Evolutionary conservation across 768 basidiomycete species (phyloP), one percentile per base, ranked within the genome.

Genomic region (Phaeotremella skinneri): DNA sequence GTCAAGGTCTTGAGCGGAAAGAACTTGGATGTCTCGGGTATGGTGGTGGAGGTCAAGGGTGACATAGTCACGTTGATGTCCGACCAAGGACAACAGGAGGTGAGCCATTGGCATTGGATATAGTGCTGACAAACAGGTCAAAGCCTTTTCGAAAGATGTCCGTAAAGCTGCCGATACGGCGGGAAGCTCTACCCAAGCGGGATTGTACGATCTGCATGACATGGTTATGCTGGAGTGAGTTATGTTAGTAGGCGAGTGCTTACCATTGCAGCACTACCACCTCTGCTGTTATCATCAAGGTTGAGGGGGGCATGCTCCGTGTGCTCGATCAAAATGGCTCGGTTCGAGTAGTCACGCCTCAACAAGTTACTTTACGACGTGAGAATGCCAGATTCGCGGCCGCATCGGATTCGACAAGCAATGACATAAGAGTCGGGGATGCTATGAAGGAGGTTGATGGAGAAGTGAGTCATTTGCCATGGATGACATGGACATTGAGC

Each of bases 61-160:
- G 85, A 91, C 25, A 65, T 73, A 2, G 89, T 98, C 16, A 97
- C 94, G 0, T 92, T 98, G 80, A 78, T 96, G 66, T 94, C 91
- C n/a, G 96, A 98, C 74, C 89, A 98, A 85, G 88, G 89, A 2
- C 86, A 92, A 85, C 88, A 91, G 69, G 94, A 98, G 85, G 92
- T 90, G 59, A 50, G 79, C 66, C 9, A 4, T 41, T 29, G 9
- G 14, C 37, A 11, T 21, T 21, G 17, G 31, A 21, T 31, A 13
- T 60, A 25, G 55, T 48, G 49, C 63, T 54, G 67, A 58, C 39
- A 49, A 25, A 3, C 67, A 94, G 91, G 88, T 98, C 50, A 91
- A 91, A 26, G 94, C 96, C 2, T 99, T 99, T 79, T 89, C 91
- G 0, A 94, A 93, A 80, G 96, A 99, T 78, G 80, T 99, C 25